Percentiles rank a stretch among this genome's conserved stretches.
Evolutionary conservation across 192 early-diverging fungal species (phyloP).

Genomic region (Coemansia sp.): DNA sequence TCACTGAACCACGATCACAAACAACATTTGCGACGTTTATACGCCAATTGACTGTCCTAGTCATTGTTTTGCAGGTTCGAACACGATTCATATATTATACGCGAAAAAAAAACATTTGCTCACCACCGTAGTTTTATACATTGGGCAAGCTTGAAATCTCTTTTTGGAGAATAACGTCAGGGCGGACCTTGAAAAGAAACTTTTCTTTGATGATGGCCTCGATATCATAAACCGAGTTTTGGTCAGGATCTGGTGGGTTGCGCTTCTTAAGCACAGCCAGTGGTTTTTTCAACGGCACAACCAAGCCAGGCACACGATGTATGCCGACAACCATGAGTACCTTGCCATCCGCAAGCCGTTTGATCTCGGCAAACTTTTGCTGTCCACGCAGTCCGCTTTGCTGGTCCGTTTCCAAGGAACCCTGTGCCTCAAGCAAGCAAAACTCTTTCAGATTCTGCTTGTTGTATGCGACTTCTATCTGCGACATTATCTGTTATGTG

Average conservation of each 20-base stretch:
- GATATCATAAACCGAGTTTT: slow-evolving; percentile 20
- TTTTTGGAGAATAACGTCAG: slow-evolving; percentile 36
- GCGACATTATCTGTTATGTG: slow-evolving; percentile 39
- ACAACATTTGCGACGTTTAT: no score
- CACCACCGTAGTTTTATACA: no score
- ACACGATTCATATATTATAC: no score
- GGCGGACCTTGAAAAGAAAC: slow-evolving; percentile 48
- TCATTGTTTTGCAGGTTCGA: no score
- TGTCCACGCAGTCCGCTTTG: slow-evolving; percentile 39
- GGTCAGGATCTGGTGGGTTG: neutral
- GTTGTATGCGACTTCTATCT: slow-evolving; percentile 35
- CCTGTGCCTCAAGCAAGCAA: slow-evolving; percentile 48
- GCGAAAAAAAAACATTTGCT: no score
- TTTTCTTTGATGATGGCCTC: slow-evolving; percentile 48
- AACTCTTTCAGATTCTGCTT: slow-evolving; percentile 34
- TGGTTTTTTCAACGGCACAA: slow-evolving; percentile 38
- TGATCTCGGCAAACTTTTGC: slow-evolving; percentile 40
- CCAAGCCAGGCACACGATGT: slow-evolving; percentile 33
- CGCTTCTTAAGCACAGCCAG: slow-evolving; percentile 39
- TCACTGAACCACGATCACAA: no score
- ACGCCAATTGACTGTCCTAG: no score
- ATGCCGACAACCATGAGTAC: slow-evolving; percentile 43
- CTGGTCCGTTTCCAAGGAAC: slow-evolving; percentile 43
- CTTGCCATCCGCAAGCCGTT: slow-evolving; percentile 26
- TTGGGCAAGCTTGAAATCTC: neutral